Evolutionary conservation across 306 rosid genomes (phyloP).

Genomic region (Trichosanthes truncata): DNA sequence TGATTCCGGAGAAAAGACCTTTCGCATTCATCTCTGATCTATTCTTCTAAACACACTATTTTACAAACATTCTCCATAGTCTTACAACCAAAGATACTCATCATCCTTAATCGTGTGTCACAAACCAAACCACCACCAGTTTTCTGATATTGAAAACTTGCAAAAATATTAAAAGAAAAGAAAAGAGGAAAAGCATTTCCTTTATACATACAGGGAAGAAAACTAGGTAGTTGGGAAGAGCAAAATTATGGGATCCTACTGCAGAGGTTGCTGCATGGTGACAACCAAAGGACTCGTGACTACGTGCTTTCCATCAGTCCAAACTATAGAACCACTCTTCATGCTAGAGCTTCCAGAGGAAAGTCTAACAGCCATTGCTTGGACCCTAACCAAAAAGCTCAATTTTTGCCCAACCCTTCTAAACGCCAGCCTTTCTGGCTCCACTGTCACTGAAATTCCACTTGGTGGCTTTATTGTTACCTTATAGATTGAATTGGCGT

Average conservation of each 20-base stretch:
- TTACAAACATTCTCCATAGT: conserved; percentile 31
- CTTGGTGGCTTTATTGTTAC: conserved; percentile 43
- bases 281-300: conserved; percentile 83
- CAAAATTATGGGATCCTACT: conserved; percentile 26
- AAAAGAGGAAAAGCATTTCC: conserved; percentile 11
- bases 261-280: conserved; percentile 84
- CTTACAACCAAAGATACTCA: conserved; percentile 26
- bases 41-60: conserved; percentile 23
- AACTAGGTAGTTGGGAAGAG: conserved; percentile 19
- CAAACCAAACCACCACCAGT: conserved; percentile 35
- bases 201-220: conserved; percentile 27
- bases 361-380: conserved; percentile 49
- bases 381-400: conserved; percentile 77
- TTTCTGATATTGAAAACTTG: conserved; percentile 36
- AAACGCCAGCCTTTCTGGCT: conserved; percentile 58
- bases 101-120: conserved; percentile 19
- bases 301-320: conserved; percentile 74
- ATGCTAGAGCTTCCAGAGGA: conserved; percentile 59
- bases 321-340: conserved; percentile 54
- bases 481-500: conserved; percentile 50
- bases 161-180: not conserved
- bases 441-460: conserved; percentile 49
- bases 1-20: conserved; percentile 5
- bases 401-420: conserved; percentile 67
- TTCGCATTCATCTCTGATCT: conserved; percentile 24